These are phyloP conservation scores for Sparassis latifolia DNA, from an alignment of 1,284 basidiomycete species.

Conservation along the genomic window DNA sequence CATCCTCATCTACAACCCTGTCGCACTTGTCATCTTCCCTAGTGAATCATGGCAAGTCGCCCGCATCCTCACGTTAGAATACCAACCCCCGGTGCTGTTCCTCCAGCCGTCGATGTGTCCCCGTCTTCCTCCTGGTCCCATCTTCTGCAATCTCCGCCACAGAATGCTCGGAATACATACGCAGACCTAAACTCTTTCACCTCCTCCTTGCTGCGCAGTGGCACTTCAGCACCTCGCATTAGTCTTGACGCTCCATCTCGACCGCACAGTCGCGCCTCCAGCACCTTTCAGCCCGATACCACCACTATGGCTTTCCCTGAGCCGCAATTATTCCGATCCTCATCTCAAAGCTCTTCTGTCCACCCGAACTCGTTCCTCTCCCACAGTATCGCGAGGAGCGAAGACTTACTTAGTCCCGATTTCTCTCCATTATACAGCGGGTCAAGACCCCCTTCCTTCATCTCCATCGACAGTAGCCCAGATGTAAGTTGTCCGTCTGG, in stretches of 20 bases:
- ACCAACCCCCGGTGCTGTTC: conserved; percentile 26
- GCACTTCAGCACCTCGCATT: conserved; percentile 18
- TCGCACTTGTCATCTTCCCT: no score
- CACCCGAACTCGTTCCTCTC: conserved; percentile 18
- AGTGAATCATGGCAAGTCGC: conserved; percentile 11
- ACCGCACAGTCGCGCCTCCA: conserved; percentile 30
- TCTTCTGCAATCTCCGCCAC: conserved; percentile 25
- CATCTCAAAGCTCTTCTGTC: conserved; percentile 34
- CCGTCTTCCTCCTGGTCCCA: conserved; percentile 21
- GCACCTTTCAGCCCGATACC: conserved; percentile 28
- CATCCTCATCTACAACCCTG: no score
- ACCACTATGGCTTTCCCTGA: conserved; percentile 40
- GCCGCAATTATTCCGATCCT: conserved; percentile 43
- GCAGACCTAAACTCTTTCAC: conserved; percentile 16
- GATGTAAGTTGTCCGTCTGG: conserved; percentile 17
- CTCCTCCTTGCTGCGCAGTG: conserved; percentile 12
- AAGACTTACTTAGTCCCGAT: conserved; percentile 20
- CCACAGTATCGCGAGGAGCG: conserved; percentile 39
- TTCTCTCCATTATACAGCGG: conserved; percentile 10
- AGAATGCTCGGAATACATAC: conserved; percentile 25
- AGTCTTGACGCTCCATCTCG: conserved; percentile 27
- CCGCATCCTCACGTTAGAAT: conserved; percentile 33
- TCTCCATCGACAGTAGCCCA: conserved; percentile 21
- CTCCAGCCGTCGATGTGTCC: conserved; percentile 23
- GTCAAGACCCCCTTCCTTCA: conserved; percentile 24